These are phyloP conservation scores for Leucaena leucocephala DNA, from an alignment of 306 rosid genomes.

Conservation along the genomic window DNA sequence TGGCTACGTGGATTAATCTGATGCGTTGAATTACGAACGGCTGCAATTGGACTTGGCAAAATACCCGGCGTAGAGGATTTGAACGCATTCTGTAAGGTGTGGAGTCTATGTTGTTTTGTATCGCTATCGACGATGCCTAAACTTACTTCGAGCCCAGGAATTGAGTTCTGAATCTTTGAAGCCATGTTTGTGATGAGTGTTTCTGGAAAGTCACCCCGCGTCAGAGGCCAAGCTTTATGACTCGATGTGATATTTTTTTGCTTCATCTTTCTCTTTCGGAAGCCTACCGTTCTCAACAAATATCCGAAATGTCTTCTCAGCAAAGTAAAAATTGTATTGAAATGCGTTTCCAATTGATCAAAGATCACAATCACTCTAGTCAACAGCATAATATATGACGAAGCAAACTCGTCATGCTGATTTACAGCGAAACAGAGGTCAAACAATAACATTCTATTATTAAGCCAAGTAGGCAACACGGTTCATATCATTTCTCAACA, in stretches of 20 bases:
- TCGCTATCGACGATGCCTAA: neutral
- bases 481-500: neutral
- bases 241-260: neutral
- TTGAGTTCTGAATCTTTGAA: neutral
- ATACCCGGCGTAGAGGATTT: neutral
- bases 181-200: too few species aligned
- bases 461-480: constrained; percentile 6
- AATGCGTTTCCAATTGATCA: neutral
- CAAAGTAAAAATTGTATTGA: neutral
- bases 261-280: neutral
- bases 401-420: neutral
- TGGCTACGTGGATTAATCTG: neutral
- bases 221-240: neutral
- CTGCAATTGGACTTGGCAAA: neutral
- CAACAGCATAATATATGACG: neutral
- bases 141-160: neutral
- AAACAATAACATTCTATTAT: neutral
- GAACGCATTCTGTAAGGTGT: neutral
- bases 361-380: neutral
- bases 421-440: neutral
- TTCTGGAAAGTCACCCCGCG: neutral
- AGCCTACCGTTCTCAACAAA: neutral
- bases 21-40: neutral
- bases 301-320: neutral
- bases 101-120: neutral